These are phyloP conservation scores for Rutstroemia sp. DNA, from an alignment of 2,329 filamentous ascomycete species.

Conservation along the genomic window DNA sequence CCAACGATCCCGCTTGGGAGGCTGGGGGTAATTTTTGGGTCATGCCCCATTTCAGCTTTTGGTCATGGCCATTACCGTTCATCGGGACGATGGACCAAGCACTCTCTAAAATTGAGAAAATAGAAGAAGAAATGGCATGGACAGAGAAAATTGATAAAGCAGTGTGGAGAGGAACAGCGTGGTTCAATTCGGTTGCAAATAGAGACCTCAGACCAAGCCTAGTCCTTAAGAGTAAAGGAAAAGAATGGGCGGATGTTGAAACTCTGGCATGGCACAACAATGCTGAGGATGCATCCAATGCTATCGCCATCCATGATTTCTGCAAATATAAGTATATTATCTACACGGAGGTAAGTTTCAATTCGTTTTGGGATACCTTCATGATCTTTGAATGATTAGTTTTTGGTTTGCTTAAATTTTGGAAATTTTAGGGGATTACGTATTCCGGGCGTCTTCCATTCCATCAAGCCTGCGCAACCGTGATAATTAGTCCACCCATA, in stretches of 20 bases:
- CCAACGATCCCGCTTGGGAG: constrained; percentile 31
- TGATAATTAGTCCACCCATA: constrained; percentile 41
- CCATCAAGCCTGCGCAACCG: constrained; percentile 42
- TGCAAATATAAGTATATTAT: constrained; percentile 44
- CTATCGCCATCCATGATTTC: constrained; percentile 41
- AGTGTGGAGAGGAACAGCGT: constrained; percentile 44
- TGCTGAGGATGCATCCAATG: constrained; percentile 36
- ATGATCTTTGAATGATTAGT: neutral
- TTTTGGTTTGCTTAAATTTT: neutral
- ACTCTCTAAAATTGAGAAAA: constrained; percentile 29
- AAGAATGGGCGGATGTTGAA: constrained; percentile 43
- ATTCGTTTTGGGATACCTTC: neutral
- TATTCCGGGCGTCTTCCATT: constrained; percentile 46
- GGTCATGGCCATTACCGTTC: constrained; percentile 45
- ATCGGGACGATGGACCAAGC: constrained; percentile 38
- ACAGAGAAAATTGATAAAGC: constrained; percentile 35
- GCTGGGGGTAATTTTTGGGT: constrained; percentile 36
- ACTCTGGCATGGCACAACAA: constrained; percentile 28
- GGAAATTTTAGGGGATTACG: constrained; percentile 34
- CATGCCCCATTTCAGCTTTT: constrained; percentile 50
- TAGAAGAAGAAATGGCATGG: constrained; percentile 31
- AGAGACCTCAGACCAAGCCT: constrained; percentile 21
- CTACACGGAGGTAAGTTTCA: constrained; percentile 36
- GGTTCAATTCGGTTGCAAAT: constrained; percentile 35
- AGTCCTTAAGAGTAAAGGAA: constrained; percentile 21